Percentiles rank a stretch among this genome's conserved stretches.
Evolutionary conservation across 1,284 basidiomycete species (phyloP).

Genomic region (Cerioporus squamosus): DNA sequence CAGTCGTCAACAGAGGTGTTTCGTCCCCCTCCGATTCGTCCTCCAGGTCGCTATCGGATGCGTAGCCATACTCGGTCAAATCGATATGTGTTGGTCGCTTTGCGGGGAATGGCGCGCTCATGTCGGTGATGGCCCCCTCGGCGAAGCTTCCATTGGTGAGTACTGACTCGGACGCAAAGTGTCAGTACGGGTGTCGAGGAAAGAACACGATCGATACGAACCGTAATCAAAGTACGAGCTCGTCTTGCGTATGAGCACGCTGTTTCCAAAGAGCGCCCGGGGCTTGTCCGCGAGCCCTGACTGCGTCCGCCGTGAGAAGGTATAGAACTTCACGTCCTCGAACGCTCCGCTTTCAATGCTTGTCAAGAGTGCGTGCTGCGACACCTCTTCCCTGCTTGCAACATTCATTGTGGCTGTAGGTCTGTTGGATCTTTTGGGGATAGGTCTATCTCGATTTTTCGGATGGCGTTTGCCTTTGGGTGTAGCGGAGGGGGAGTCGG

Average conservation of each 20-base stretch:
- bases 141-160: constrained; percentile 4
- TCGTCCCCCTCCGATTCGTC: constrained; percentile 9
- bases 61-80: constrained; percentile 20
- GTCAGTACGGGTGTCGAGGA: background rate
- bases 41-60: constrained; percentile 28
- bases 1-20: background rate
- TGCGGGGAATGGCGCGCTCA: constrained; percentile 14
- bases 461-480: too few relatives aligned
- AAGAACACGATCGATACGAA: background rate
- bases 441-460: too few relatives aligned
- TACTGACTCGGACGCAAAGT: background rate
- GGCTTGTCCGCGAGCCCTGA: background rate
- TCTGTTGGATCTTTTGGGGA: too few relatives aligned
- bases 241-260: background rate
- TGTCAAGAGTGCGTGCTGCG: background rate
- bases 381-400: background rate
- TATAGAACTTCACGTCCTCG: constrained; percentile 19
- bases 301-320: too few relatives aligned
- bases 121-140: constrained; percentile 11
- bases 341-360: background rate
- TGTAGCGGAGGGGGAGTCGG: too few relatives aligned
- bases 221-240: background rate
- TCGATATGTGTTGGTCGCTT: background rate
- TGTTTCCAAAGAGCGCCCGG: background rate
- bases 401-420: background rate